These are phyloP conservation scores for Globisporangium abappressorium DNA, from an alignment of 352 stramenopile species.

Conservation along the genomic window DNA sequence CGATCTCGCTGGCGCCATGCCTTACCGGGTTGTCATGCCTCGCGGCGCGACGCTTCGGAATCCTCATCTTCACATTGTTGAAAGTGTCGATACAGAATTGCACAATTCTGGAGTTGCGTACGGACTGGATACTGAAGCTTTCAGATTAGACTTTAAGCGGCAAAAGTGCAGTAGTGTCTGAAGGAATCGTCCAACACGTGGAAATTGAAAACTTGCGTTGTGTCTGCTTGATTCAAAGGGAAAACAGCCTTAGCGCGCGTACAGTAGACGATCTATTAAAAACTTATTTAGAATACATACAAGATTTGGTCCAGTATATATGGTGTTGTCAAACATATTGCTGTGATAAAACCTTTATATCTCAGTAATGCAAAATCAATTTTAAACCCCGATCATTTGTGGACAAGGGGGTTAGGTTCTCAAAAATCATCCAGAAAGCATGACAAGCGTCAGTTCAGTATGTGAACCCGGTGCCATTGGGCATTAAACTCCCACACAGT, in stretches of 20 bases:
- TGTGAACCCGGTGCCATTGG: too few relatives aligned
- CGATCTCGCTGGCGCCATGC: not conserved
- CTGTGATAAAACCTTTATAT: not conserved
- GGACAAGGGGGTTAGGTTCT: not conserved
- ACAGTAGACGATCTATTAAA: not conserved
- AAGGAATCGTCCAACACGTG: not conserved
- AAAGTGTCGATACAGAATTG: not conserved
- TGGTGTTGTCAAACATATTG: not conserved
- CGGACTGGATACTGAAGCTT: not conserved
- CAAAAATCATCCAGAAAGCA: not conserved
- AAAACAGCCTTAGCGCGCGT: not conserved
- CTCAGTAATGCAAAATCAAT: not conserved
- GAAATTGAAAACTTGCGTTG: not conserved
- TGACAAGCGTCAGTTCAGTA: not conserved
- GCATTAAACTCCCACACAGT: not conserved
- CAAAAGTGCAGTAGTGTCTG: not conserved
- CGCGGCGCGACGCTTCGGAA: not conserved
- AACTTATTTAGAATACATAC: not conserved
- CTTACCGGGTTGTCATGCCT: not conserved
- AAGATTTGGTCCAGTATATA: not conserved
- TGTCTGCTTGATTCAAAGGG: not conserved
- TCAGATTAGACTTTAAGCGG: not conserved
- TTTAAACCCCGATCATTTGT: not conserved
- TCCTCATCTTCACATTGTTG: not conserved
- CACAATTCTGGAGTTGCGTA: not conserved